phyloP scores from a whole-genome alignment of 2,329 filamentous ascomycete genomes.

The Trichoderma brevicompactum region DNA sequence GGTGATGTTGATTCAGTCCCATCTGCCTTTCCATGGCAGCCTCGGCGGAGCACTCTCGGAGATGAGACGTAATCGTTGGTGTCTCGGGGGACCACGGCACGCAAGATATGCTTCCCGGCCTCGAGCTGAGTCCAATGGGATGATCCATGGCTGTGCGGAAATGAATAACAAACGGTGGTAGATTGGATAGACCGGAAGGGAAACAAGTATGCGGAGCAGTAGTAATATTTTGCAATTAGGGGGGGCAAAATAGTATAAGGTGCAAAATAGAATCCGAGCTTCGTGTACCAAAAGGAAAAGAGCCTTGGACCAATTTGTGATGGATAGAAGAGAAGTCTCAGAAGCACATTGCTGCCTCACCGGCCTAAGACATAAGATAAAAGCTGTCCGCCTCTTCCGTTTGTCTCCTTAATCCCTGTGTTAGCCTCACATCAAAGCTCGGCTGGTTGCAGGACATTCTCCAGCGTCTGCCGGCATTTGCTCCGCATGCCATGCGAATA shows the following conservation, averaged over 20 bases:
- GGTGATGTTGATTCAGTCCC: neutral
- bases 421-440: neutral
- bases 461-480: slow-evolving; percentile 1
- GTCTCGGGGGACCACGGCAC: slow-evolving; percentile 16
- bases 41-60: slow-evolving; percentile 24
- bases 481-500: neutral
- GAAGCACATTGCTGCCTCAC: neutral
- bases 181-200: neutral
- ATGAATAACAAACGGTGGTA: neutral
- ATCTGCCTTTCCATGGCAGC: slow-evolving; percentile 11
- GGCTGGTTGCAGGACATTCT: slow-evolving; percentile 28
- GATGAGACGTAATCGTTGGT: slow-evolving; percentile 7
- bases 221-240: neutral
- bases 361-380: neutral
- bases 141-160: slow-evolving; percentile 21
- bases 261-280: neutral
- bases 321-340: neutral
- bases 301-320: neutral
- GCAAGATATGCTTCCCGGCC: slow-evolving; percentile 18
- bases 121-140: slow-evolving; percentile 16
- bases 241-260: neutral
- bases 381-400: slow-evolving; percentile 16
- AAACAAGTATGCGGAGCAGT: neutral
- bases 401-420: slow-evolving; percentile 26
- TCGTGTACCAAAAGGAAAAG: neutral